Base-by-base conservation (phyloP, 306 rosid genomes). In the Trichosanthes cucumerina region DNA sequence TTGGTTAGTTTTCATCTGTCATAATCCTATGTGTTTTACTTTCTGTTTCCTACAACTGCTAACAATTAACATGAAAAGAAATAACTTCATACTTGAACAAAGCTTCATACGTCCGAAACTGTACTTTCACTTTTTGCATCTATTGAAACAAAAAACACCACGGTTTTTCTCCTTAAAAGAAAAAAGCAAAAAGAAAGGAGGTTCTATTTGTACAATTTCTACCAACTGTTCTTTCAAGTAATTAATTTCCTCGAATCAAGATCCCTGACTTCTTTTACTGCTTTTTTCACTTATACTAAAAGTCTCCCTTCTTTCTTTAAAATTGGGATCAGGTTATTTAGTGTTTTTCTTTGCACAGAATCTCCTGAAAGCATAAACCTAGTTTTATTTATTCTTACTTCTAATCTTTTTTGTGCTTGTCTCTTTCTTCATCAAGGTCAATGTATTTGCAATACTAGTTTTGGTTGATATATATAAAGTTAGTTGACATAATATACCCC, bases 1-100 rank as follows among this genome's bases (percentile, higher is more conserved):
- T 91, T 79, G 56, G 85, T 84, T 58, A 31, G 79, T 57, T 79
- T 75, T 83, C 76, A 43, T 72, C 78, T 10, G 52, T 47, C 77
- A 26, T 73, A 14, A 43, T 71, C 57, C n/a, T 71, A 23, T 46
- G 57, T 46, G 56, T 12, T 64, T 38, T 28, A 66, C 73, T 73
- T 71, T 44, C 24, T 26, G 38, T 71, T 47, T 26, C 39, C n/a
- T 26, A 46, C 34, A 44, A 71, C 76, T 71, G 54, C 54, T 71
- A 44, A 24, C n/a, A 71, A 43, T 44, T 26, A 43, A 44, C 57
- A 24, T 71, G 58, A 71, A 71, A 71, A 71, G 33, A 70, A 21
- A 23, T 69, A 34, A 65, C 31, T 21, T 21, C 57, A 44, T 23
- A 44, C 57, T 23, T 49, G 21, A 12, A 28, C 56, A 24, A 44